Evolutionary conservation across 2,329 filamentous ascomycete genomes (phyloP), one percentile per base, ranked within the genome.

Genomic region (Cladosporium halotolerans): DNA sequence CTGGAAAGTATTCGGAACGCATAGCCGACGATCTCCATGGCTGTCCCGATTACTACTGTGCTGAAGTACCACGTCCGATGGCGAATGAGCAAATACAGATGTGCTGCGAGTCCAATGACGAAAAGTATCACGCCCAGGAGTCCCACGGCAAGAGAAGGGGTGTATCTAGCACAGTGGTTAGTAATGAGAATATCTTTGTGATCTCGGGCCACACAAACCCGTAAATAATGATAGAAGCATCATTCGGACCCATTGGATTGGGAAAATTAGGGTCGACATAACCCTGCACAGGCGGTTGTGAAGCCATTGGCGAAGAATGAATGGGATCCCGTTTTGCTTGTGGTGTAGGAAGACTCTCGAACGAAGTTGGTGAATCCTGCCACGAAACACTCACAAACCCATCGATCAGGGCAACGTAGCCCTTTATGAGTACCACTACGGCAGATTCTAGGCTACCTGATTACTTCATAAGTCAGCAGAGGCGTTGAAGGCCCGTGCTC

Each of bases 241-340:
- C 75, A 61, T 72, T 70, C 2, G 67, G 59, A 3, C 72, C 72
- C 38, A 70, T 68, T 8, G 76, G 76, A 44, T 75, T 77, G 40
- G 77, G 75, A 53, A 76, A 79, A 63, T 76, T 71, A 33, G 77
- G 78, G 60, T 81, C 76, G 52, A 78, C 66, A 47, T 77, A 79
- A 57, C 75, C 66, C 23, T 53, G 51, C n/a, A 53, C 44, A 6
- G 41, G 23, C 23, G 23, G 23, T 7, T 28, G 23, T 28, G 4
- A 5, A 28, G 23, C 23, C 23, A 28, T 28, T 28, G 23, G 5
- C 5, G 23, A 28, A 28, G 5, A 28, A 28, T 28, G 5, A 28
- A 28, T 28, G 5, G 7, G 7, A 5, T 28, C 23, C 23, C 7
- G 23, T 5, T 7, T 7, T 28, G 23, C 5, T 28, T 28, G 23